A percentile compares a stretch with the other conserved stretches of the same genome.
These are phyloP conservation scores for Penicillium thymicola DNA, from an alignment of 2,329 filamentous ascomycete species.

Conservation along the genomic window DNA sequence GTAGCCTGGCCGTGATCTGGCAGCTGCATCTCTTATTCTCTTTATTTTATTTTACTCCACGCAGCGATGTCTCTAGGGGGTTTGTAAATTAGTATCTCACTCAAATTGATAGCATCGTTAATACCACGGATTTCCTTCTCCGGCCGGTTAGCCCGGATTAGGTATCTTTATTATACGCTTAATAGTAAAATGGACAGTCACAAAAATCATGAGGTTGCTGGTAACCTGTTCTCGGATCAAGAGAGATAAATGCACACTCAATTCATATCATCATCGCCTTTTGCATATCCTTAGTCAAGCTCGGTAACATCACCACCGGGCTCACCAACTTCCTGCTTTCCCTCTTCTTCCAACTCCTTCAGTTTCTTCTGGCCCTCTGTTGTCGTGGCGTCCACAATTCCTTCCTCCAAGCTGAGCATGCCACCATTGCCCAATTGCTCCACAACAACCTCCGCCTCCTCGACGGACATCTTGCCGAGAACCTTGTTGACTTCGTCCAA, in stretches of 20 bases:
- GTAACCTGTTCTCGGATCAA: background rate
- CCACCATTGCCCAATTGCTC: constrained; percentile 77
- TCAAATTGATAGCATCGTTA: constrained; percentile 25
- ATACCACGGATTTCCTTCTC: constrained; percentile 16
- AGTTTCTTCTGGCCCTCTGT: constrained; percentile 76
- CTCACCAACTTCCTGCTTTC: constrained; percentile 45
- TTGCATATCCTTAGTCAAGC: constrained; percentile 26
- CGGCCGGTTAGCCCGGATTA: background rate
- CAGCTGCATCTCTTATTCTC: constrained; percentile 7
- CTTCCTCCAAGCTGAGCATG: constrained; percentile 85
- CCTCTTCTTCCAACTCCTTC: constrained; percentile 67
- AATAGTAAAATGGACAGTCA: background rate
- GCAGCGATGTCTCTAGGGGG: constrained; percentile 21
- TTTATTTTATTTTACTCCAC: constrained; percentile 20
- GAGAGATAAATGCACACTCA: constrained; percentile 6
- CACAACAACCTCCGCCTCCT: constrained; percentile 82
- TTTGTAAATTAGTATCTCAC: constrained; percentile 27
- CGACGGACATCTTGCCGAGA: constrained; percentile 80
- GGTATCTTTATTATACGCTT: background rate
- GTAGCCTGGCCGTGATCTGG: background rate
- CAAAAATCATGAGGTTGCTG: background rate
- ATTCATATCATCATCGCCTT: constrained; percentile 3
- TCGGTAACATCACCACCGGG: constrained; percentile 50
- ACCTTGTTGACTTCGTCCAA: constrained; percentile 87
- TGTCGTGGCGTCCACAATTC: constrained; percentile 93